Evolutionary conservation across 2,329 filamentous ascomycete species (phyloP).

Genomic region (Claviceps sorghi): DNA sequence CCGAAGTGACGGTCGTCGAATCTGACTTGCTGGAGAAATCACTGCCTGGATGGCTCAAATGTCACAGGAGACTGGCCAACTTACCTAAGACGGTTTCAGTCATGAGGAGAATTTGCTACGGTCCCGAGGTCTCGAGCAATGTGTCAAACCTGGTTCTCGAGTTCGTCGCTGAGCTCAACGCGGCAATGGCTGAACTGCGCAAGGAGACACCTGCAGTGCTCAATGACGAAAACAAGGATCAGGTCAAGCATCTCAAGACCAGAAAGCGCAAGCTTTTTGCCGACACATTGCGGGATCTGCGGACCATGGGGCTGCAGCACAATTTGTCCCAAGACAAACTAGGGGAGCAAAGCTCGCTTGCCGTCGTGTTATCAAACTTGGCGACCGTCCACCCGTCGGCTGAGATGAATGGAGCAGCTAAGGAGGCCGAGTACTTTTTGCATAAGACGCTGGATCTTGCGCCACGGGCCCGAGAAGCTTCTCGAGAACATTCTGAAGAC

Average conservation of each 20-base stretch:
- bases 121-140: conserved; percentile 37
- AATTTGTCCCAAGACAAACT: conserved; percentile 66
- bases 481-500: conserved; percentile 68
- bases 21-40: conserved; percentile 11
- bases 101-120: conserved; percentile 51
- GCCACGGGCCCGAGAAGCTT: conserved; percentile 49
- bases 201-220: conserved; percentile 70
- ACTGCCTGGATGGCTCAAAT: conserved; percentile 24
- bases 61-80: conserved; percentile 56
- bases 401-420: conserved; percentile 9
- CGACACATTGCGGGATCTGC: conserved; percentile 68
- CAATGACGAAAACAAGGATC: conserved; percentile 72
- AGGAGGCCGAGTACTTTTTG: conserved; percentile 53
- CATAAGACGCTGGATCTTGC: conserved; percentile 66
- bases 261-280: conserved; percentile 83
- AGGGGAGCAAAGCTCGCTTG: conserved; percentile 55
- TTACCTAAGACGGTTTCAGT: conserved; percentile 53
- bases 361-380: conserved; percentile 51
- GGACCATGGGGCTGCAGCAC: conserved; percentile 77
- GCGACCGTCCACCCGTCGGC: conserved; percentile 23
- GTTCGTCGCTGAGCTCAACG: conserved; percentile 55
- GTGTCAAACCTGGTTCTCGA: conserved; percentile 45
- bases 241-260: conserved; percentile 77
- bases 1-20: conserved; percentile 7
- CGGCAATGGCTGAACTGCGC: conserved; percentile 57